phyloP scores from a whole-genome alignment of 805 yeast genomes.

The Millerago galiae region DNA sequence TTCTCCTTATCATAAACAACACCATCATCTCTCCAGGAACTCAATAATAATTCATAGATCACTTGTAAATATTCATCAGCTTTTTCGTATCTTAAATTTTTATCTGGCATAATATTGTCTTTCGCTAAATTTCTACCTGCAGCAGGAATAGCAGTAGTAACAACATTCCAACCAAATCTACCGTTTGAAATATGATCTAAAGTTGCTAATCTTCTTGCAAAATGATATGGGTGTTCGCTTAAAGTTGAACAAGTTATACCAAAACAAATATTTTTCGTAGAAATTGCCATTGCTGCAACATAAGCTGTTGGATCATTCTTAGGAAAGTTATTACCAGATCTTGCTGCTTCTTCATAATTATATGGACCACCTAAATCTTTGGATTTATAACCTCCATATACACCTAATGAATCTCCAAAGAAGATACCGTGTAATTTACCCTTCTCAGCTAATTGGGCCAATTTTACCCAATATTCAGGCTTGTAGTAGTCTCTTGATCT shows the following conservation, averaged over 20 bases:
- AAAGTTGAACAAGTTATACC: constrained; percentile 37
- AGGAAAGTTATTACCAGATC: constrained; percentile 8
- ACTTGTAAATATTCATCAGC: constrained; percentile 38
- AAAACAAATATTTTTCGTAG: constrained; percentile 32
- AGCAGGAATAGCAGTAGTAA: constrained; percentile 35
- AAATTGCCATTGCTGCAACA: constrained; percentile 32
- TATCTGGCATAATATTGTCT: constrained; percentile 29
- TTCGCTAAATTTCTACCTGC: constrained; percentile 34
- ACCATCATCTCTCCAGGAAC: constrained; percentile 36
- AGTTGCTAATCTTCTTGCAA: constrained; percentile 36
- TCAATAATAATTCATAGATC: constrained; percentile 31
- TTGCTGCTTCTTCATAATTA: constrained; percentile 25
- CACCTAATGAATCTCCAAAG: constrained; percentile 33
- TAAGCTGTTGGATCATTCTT: constrained; percentile 27
- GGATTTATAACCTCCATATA: constrained; percentile 30
- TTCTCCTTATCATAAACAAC: constrained; percentile 14
- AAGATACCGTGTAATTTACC: constrained; percentile 32
- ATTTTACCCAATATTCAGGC: constrained; percentile 29
- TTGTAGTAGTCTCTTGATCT: constrained; percentile 9
- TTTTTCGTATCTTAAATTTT: constrained; percentile 33
- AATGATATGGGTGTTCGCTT: constrained; percentile 35
- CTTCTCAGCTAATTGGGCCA: constrained; percentile 29
- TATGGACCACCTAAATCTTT: constrained; percentile 24
- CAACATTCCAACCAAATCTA: constrained; percentile 41
- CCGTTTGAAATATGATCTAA: constrained; percentile 24